Percentiles rank a stretch among this genome's conserved stretches.
Conservation (phyloP, 2,329 filamentous ascomycete species). For the Drechslerella dactyloides region DNA sequence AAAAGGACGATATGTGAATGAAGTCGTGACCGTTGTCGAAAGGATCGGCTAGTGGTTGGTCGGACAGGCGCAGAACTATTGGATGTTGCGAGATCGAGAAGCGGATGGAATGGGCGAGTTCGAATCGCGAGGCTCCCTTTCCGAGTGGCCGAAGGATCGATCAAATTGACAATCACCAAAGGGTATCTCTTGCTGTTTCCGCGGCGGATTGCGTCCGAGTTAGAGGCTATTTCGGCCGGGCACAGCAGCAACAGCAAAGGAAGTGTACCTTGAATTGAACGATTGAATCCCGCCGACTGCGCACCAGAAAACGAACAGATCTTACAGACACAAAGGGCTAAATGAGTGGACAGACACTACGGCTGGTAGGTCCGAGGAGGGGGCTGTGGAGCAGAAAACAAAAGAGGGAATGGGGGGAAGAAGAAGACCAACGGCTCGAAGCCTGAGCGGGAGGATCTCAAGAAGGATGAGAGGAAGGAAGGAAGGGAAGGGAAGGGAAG, state of each 20-base stretch:
- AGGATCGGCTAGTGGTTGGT: slow-evolving; percentile 31
- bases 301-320: slow-evolving; percentile 53
- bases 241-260: background rate
- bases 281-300: background rate
- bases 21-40: slow-evolving; percentile 39
- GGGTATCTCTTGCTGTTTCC: slow-evolving; percentile 4
- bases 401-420: slow-evolving; percentile 58
- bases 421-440: slow-evolving; percentile 53
- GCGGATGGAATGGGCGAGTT: slow-evolving; percentile 7
- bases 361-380: slow-evolving; percentile 57
- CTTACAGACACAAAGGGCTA: slow-evolving; percentile 58
- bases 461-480: slow-evolving; percentile 49
- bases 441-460: slow-evolving; percentile 50
- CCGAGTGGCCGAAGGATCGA: background rate
- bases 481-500: slow-evolving; percentile 45
- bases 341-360: slow-evolving; percentile 59
- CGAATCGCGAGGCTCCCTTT: slow-evolving; percentile 2
- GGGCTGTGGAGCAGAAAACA: slow-evolving; percentile 58
- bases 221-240: background rate
- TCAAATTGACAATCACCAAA: slow-evolving; percentile 6
- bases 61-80: slow-evolving; percentile 21
- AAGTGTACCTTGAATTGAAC: slow-evolving; percentile 9
- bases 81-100: slow-evolving; percentile 8
- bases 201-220: background rate
- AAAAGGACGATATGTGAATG: slow-evolving; percentile 27